Conservation (phyloP, 768 basidiomycete genomes). For the Daedalea quercina region DNA sequence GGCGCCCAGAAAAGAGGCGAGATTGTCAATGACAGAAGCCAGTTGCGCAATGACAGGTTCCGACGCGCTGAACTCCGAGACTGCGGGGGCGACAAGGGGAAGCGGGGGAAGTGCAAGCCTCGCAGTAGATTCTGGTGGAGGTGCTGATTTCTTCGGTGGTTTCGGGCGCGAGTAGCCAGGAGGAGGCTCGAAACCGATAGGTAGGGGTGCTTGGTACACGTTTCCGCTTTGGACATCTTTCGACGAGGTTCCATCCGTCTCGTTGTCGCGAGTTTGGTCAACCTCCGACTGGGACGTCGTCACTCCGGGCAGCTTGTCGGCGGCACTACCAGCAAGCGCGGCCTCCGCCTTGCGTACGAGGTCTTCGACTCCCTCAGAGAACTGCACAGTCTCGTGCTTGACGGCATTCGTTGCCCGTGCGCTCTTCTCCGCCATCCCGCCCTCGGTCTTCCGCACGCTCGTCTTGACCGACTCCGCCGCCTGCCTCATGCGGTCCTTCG, state of each 20-base stretch:
- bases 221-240: constrained; percentile 18
- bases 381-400: constrained; percentile 39
- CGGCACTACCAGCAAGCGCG: constrained; percentile 45
- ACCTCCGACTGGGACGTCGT: constrained; percentile 21
- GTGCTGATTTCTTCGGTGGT: constrained; percentile 35
- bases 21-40: constrained; percentile 86
- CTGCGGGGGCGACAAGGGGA: constrained; percentile 76
- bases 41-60: constrained; percentile 95
- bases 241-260: constrained; percentile 7
- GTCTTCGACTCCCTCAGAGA: constrained; percentile 59
- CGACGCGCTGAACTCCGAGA: constrained; percentile 62
- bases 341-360: constrained; percentile 69
- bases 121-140: constrained; percentile 14
- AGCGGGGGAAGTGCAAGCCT: constrained; percentile 39
- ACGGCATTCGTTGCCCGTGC: constrained; percentile 36
- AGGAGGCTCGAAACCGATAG: constrained; percentile 92
- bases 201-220: constrained; percentile 68
- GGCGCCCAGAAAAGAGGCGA: constrained; percentile 75
- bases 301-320: constrained; percentile 19
- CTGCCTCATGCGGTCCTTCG: constrained; percentile 39
- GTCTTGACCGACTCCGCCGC: constrained; percentile 44
- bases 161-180: constrained; percentile 73
- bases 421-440: constrained; percentile 22
- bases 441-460: constrained; percentile 32
- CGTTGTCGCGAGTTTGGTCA: constrained; percentile 15